Base-by-base conservation (phyloP, 2,329 filamentous ascomycete species). In the Eurotiales sp. region DNA sequence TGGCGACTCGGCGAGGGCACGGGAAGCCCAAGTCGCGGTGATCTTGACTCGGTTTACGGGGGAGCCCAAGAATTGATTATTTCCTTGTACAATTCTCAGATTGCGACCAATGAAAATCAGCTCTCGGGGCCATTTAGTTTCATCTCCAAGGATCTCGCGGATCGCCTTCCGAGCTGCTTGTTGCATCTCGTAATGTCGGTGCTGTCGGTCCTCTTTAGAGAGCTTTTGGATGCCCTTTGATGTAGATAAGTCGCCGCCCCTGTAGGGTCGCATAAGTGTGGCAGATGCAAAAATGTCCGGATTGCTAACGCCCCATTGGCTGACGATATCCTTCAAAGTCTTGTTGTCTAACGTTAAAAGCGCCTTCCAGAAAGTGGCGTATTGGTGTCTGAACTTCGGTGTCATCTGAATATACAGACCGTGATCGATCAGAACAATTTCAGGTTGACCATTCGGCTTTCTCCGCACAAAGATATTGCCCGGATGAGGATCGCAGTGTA, bases 391-490 rank as follows among this genome's bases (percentile, higher is more conserved):
- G 73, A 97, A 96, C 54, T 82, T 76, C 1, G 87, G 85, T 21
- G 82, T 78, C 88, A 97, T 93, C 69, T 88, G 86, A 51, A 97
- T 89, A 73, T 99, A 99, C 5, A 99, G 82, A 0, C 93, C 93
- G 70, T 99, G 93, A 70, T 99, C 93, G 65, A 99, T 96, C 30
- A 99, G 84, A 1, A 97, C 92, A 25, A 99, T 80, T 73, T 99
- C 90, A 1, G 92, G 80, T 39, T 83, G 80, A n/a, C 92, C 92
- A 39, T 79, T 85, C 1, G 90, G 87, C 14, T 89, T 77, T 8
- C 93, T 86, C 8, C 93, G 87, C 64, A 97, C 86, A 73, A 99
- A 96, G 68, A 97, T 93, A 72, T 99, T 99, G 23, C 92, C 92
- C 1, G 93, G 93, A 65, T 99, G 93, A 8, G 93, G 93, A 67